Conservation (phyloP, 192 early-diverging fungal genomes). For the Backusella sp. region DNA sequence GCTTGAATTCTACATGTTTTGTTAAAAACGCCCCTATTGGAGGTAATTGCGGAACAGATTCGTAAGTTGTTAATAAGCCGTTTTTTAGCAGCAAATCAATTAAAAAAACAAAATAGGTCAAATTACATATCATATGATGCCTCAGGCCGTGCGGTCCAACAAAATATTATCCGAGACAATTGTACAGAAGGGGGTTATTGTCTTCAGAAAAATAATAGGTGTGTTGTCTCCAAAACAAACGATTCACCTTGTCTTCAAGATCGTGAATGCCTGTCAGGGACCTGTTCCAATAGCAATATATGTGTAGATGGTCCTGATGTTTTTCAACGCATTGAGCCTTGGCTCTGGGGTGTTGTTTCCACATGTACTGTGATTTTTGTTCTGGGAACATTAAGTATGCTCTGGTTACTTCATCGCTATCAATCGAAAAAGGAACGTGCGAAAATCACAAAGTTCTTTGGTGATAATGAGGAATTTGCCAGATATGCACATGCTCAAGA, state of each 20-base stretch:
- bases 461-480: slow-evolving; percentile 27
- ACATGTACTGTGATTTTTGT: slow-evolving; percentile 31
- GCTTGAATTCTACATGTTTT: slow-evolving; percentile 31
- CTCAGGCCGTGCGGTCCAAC: slow-evolving; percentile 9
- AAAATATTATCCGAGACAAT: slow-evolving; percentile 34
- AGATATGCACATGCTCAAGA: slow-evolving; percentile 21
- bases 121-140: slow-evolving; percentile 28
- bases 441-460: slow-evolving; percentile 35
- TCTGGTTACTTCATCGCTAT: slow-evolving; percentile 39
- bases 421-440: slow-evolving; percentile 36
- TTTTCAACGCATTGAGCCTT: slow-evolving; percentile 21
- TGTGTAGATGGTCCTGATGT: slow-evolving; percentile 33
- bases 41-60: slow-evolving; percentile 30
- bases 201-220: background rate
- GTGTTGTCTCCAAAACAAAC: slow-evolving; percentile 17
- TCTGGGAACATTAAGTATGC: slow-evolving; percentile 6
- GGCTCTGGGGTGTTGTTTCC: slow-evolving; percentile 32
- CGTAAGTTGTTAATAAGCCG: slow-evolving; percentile 7
- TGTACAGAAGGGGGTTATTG: slow-evolving; percentile 35
- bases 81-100: background rate
- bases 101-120: slow-evolving; percentile 9
- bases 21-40: slow-evolving; percentile 31
- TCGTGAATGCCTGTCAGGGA: slow-evolving; percentile 28
- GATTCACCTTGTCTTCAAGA: slow-evolving; percentile 26
- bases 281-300: slow-evolving; percentile 23